A percentile compares a stretch with the other conserved stretches of the same genome.
phyloP scores from a whole-genome alignment of 805 yeast genomes.

The Naumovozyma baii region DNA sequence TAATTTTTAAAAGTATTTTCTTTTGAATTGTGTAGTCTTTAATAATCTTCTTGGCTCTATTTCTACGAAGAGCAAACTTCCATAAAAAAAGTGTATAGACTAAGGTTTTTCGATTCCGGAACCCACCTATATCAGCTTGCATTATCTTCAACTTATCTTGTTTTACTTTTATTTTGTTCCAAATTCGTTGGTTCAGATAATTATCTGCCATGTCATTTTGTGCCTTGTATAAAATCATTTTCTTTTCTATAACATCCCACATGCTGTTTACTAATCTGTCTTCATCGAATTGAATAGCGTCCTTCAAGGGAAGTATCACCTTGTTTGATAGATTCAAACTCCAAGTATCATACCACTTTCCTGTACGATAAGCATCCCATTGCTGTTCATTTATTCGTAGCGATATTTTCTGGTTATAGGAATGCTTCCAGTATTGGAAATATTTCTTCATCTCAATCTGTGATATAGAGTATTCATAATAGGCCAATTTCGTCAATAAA shows the following conservation, averaged over 20 bases:
- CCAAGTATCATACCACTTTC: conserved; percentile 5
- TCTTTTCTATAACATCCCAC: background rate
- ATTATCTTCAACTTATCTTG: background rate
- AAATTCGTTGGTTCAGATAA: background rate
- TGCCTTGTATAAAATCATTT: background rate
- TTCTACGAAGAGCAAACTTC: background rate
- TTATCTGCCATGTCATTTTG: background rate
- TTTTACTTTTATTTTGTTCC: background rate
- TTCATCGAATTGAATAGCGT: background rate
- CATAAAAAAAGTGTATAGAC: background rate
- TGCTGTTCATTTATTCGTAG: conserved; percentile 7
- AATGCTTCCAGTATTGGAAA: conserved; percentile 15
- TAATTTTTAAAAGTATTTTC: too few species aligned
- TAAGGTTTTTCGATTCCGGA: background rate
- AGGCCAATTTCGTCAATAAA: conserved; percentile 16
- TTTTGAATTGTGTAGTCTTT: background rate
- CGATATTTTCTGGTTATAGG: conserved; percentile 5
- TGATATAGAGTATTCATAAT: conserved; percentile 10
- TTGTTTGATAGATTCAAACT: background rate
- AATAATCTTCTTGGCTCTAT: background rate
- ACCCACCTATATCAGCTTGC: background rate
- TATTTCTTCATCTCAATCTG: conserved; percentile 3
- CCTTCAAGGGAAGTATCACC: background rate
- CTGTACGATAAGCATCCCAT: conserved; percentile 10
- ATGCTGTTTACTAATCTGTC: background rate